Evolutionary conservation across 352 stramenopile genomes (phyloP).

Genomic region (Globisporangium yorkense): DNA sequence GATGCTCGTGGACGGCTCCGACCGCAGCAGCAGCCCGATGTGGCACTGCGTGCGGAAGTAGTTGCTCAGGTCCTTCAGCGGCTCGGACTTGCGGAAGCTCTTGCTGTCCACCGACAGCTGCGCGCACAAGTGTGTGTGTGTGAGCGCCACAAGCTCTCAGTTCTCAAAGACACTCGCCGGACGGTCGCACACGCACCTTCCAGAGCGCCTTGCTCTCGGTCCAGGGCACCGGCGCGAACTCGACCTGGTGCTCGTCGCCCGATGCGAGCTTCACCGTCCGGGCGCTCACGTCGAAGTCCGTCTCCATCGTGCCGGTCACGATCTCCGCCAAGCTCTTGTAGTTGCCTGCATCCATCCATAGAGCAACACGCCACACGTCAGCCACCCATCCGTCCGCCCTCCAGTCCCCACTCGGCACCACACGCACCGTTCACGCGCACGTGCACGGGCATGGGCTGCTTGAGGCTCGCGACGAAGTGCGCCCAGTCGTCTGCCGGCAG

Average conservation of each 20-base stretch:
- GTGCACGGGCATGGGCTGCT: constrained; percentile 69
- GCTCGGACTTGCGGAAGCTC: constrained; percentile 83
- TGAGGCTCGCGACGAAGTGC: constrained; percentile 75
- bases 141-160: too few relatives aligned
- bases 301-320: constrained; percentile 61
- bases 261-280: constrained; percentile 51
- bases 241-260: constrained; percentile 46
- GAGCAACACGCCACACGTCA: background rate
- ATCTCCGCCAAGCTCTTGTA: constrained; percentile 78
- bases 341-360: constrained; percentile 23
- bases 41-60: constrained; percentile 90
- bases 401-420: background rate
- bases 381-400: too few relatives aligned
- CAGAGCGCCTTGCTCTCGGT: constrained; percentile 57
- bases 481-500: constrained; percentile 69
- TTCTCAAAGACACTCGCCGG: background rate
- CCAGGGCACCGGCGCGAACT: constrained; percentile 66
- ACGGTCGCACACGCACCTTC: constrained; percentile 30
- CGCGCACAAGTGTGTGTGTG: background rate
- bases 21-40: constrained; percentile 86
- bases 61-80: constrained; percentile 85
- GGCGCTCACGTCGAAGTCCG: constrained; percentile 59
- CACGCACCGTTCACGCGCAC: constrained; percentile 79
- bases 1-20: constrained; percentile 96
- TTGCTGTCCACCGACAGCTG: constrained; percentile 63